phyloP scores from a whole-genome alignment of 495 filamentous ascomycete species.

The Trichoderma asperelloides region DNA sequence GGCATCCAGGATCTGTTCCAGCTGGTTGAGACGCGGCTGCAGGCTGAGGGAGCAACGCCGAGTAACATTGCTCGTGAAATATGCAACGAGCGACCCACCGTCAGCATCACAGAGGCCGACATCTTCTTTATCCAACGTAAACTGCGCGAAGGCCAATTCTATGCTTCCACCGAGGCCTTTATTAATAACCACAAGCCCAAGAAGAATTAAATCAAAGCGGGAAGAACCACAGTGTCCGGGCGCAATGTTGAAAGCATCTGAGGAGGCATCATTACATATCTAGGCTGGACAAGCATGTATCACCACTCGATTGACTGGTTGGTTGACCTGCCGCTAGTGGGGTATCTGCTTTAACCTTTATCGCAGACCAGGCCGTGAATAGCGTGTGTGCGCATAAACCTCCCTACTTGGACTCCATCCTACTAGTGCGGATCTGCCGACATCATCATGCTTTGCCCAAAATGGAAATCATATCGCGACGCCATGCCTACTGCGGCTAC shows the following conservation, averaged over 20 bases:
- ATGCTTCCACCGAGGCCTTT: background rate
- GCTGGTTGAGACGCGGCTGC: background rate
- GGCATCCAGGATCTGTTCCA: constrained; percentile 3
- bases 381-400: constrained; percentile 2
- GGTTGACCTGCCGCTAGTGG: background rate
- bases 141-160: constrained; percentile 7
- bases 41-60: background rate
- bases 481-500: background rate
- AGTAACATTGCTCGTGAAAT: background rate
- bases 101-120: constrained; percentile 3
- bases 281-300: background rate
- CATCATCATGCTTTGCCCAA: background rate
- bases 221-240: background rate
- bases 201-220: background rate
- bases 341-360: background rate
- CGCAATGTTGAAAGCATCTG: background rate
- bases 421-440: constrained; percentile 3
- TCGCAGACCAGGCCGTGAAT: background rate
- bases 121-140: constrained; percentile 8
- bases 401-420: background rate
- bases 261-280: background rate
- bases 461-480: background rate
- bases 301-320: background rate
- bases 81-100: background rate
- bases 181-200: constrained; percentile 3